These are phyloP conservation scores for Phytophthora pini DNA, from an alignment of 352 stramenopile species.

Conservation along the genomic window DNA sequence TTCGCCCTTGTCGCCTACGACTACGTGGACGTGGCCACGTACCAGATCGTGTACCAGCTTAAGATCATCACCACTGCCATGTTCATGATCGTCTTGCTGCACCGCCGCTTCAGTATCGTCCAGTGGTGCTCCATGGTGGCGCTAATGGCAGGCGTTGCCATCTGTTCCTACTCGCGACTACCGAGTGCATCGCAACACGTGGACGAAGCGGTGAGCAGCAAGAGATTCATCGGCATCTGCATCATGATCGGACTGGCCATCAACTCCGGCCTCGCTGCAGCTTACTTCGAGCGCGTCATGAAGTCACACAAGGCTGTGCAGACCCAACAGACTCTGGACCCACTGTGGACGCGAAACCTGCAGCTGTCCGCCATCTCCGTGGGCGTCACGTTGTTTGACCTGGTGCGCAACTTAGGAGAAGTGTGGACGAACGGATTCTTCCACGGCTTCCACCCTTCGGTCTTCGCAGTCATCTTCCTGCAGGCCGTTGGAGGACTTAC, in stretches of 20 bases:
- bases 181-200: slow-evolving; percentile 34
- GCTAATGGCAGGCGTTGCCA: slow-evolving; percentile 86
- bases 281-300: slow-evolving; percentile 90
- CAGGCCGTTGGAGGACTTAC: slow-evolving; percentile 86
- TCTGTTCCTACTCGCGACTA: slow-evolving; percentile 85
- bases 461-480: slow-evolving; percentile 82
- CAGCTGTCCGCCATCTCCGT: slow-evolving; percentile 88
- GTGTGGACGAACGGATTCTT: slow-evolving; percentile 80
- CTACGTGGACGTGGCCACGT: slow-evolving; percentile 90
- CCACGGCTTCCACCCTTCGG: slow-evolving; percentile 76
- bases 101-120: slow-evolving; percentile 82
- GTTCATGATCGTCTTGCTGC: slow-evolving; percentile 90
- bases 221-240: slow-evolving; percentile 76
- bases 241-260: slow-evolving; percentile 82
- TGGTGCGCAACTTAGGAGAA: slow-evolving; percentile 69
- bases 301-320: slow-evolving; percentile 83
- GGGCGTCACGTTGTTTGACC: slow-evolving; percentile 68
- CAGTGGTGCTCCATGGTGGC: slow-evolving; percentile 88
- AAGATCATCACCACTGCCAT: slow-evolving; percentile 92
- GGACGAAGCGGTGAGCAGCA: slow-evolving; percentile 46
- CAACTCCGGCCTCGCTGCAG: slow-evolving; percentile 87
- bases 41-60: slow-evolving; percentile 92
- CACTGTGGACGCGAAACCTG: slow-evolving; percentile 87
- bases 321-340: slow-evolving; percentile 80
- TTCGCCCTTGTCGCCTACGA: slow-evolving; percentile 88